Evolutionary conservation across 306 rosid genomes (phyloP).

Genomic region (Delonix regia): DNA sequence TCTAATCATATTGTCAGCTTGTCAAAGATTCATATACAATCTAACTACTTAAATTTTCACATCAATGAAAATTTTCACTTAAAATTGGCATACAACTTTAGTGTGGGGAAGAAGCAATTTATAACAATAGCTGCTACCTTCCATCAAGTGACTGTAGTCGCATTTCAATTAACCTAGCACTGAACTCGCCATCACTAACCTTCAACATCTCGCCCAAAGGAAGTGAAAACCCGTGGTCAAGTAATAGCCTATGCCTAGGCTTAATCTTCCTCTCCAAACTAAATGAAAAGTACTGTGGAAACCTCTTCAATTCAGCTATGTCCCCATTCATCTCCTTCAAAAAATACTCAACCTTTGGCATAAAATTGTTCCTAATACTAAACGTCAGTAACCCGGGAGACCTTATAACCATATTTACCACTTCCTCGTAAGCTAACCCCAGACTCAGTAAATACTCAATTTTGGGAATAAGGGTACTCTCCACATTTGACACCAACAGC

Average conservation of each 20-base stretch:
- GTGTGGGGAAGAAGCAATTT: conserved; percentile 19
- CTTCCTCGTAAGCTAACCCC: conserved; percentile 55
- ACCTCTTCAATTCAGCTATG: conserved; percentile 55
- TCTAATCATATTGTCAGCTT: background rate
- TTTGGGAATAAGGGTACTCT: conserved; percentile 42
- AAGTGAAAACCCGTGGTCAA: conserved; percentile 50
- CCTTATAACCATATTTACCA: conserved; percentile 65
- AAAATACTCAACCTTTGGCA: conserved; percentile 65
- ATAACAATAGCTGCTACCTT: conserved; percentile 21
- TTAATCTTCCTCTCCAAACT: conserved; percentile 79
- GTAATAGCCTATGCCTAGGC: conserved; percentile 56
- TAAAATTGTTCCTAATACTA: conserved; percentile 53
- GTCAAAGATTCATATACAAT: conserved; percentile 18
- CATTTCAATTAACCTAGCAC: conserved; percentile 53
- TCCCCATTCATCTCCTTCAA: conserved; percentile 72
- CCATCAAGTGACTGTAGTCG: conserved; percentile 39
- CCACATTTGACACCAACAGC: conserved; percentile 47
- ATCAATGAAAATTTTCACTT: background rate
- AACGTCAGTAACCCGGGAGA: conserved; percentile 76
- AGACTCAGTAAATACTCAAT: conserved; percentile 42
- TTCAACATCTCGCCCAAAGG: conserved; percentile 64
- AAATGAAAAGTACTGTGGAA: conserved; percentile 82
- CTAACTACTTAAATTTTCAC: background rate
- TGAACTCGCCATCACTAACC: conserved; percentile 72
- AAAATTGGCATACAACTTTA: conserved; percentile 13